phyloP scores from a whole-genome alignment of 208 protist species.

The Wallacemonas sp. region DNA sequence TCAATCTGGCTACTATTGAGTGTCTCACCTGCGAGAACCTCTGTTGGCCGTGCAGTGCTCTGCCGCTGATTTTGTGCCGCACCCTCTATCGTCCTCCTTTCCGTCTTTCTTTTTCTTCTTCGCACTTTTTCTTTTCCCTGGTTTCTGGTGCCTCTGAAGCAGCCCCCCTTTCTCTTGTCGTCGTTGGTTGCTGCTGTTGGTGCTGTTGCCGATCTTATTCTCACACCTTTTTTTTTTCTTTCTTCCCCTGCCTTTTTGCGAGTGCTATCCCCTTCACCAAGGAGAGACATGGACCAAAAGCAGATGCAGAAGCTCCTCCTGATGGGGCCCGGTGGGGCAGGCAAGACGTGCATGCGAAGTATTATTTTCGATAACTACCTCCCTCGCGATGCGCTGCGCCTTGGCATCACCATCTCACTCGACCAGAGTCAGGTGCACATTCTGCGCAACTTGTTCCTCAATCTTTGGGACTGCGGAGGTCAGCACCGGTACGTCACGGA shows the following conservation, averaged over 20 bases:
- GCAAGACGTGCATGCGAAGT: conserved; percentile 99
- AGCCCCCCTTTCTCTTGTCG: no score
- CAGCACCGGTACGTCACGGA: conserved; percentile 98
- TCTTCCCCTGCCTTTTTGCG: no score
- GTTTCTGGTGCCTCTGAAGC: no score
- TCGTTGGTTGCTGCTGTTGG: no score
- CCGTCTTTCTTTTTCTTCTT: conserved; percentile 5
- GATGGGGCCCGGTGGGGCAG: conserved; percentile 93
- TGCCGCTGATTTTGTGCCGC: no score
- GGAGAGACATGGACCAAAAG: conserved; percentile 83
- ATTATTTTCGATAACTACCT: conserved; percentile 99
- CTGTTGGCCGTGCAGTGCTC: no score
- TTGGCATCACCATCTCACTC: conserved; percentile 96
- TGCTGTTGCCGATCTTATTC: no score
- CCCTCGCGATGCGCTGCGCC: conserved; percentile 91
- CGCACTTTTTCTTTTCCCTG: conserved; percentile 12
- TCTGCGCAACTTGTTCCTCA: conserved; percentile 98
- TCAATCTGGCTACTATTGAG: no score
- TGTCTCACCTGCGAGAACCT: no score
- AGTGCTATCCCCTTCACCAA: no score
- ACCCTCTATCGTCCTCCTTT: no score
- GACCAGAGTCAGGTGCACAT: conserved; percentile 99
- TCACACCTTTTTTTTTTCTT: no score
- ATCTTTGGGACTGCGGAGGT: conserved; percentile 99
- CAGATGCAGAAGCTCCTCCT: conserved; percentile 95